Base-by-base conservation (phyloP, 805 yeast species). In the Millerozyma miso region DNA sequence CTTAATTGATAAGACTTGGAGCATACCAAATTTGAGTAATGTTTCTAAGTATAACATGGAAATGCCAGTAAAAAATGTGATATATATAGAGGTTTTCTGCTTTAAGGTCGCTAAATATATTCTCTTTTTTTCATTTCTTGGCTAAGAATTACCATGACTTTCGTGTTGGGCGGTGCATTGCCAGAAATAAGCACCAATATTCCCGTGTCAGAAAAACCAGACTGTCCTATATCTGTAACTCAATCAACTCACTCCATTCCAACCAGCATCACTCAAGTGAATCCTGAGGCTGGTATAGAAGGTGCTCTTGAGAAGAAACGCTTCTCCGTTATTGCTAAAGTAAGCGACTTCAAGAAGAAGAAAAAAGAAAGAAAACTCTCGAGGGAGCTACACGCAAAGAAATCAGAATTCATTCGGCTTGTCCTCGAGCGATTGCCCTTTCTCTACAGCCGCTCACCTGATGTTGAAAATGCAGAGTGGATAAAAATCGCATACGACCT, bases 401-500 rank as follows among this genome's bases (percentile, higher is more conserved):
- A 26, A 32, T 35, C 39, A 10, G 43, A 41, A 33, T 45, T 41
- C 17, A 41, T 45, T 16, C 31, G 16, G 5, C 31, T 36, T n/a
- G 48, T 41, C 10, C 39, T 52, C 3, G 37, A 44, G 18, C 38
- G 39, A 12, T 40, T 50, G n/a, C 56, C 56, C 10, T 50, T 52
- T 31, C 37, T 52, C 8, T 50, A 46, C 34, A 35, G 19, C 7
- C 35, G 36, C 3, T 47, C 50, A 10, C 31, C 12, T 19, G 49
- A 46, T 31, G 43, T 45, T 12, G 56, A 52, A 35, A 42, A 50
- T 4, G 46, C 38, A 19, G 50, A 46, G 1, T 52, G 56, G 56
- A 42, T 42, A 7, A 43, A 45, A 29, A 18, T 52, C 16, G 54
- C 54, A 3, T 50, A 48, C 38, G 50, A 48, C 4, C 43, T 52